These are phyloP conservation scores for Sophora flavescens DNA, from an alignment of 306 rosid species.

Conservation along the genomic window DNA sequence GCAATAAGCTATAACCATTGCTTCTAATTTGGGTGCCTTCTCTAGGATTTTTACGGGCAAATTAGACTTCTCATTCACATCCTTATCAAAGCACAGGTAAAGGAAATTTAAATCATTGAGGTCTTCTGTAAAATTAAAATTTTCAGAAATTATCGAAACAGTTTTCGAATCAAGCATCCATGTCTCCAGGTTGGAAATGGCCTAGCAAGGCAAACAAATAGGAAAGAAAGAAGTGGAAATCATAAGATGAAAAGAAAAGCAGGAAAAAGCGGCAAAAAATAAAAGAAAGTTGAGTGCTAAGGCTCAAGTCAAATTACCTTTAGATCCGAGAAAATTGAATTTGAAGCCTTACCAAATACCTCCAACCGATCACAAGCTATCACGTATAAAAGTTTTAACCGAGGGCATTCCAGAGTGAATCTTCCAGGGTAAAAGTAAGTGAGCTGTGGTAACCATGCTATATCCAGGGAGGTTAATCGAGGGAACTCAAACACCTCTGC, in stretches of 20 bases:
- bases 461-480: background rate
- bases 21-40: background rate
- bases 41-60: background rate
- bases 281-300: background rate
- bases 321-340: background rate
- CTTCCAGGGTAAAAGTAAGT: conserved; percentile 4
- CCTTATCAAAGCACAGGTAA: fast-evolving
- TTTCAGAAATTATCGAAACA: background rate
- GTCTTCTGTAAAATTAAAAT: fast-evolving
- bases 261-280: too few species aligned
- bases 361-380: background rate
- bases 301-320: too few species aligned
- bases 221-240: background rate
- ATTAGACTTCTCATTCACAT: background rate
- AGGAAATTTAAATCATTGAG: background rate
- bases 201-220: conserved; percentile 29
- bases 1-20: fast-evolving
- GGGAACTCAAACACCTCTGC: conserved; percentile 16
- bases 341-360: conserved; percentile 5
- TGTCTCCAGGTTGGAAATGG: background rate
- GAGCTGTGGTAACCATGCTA: background rate
- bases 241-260: background rate
- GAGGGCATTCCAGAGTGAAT: background rate
- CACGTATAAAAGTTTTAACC: fast-evolving
- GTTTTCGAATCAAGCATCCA: background rate